Base-by-base conservation (phyloP, 208 protist species). In the Leishmania tarentolae region DNA sequence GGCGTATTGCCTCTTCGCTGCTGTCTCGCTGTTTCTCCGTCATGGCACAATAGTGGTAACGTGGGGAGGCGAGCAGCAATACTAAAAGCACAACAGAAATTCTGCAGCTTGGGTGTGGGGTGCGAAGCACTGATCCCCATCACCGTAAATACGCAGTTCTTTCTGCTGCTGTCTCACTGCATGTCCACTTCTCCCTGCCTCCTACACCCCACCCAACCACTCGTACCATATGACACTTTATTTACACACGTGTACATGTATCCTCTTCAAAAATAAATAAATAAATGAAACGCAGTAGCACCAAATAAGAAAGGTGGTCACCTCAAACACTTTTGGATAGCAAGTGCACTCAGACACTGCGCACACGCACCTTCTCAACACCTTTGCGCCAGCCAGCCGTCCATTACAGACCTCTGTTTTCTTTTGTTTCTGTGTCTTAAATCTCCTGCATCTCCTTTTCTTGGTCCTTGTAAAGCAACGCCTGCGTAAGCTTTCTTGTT, bases 381-480 rank as follows among this genome's bases (percentile, higher is more conserved):
- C 35, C 31, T 79, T 65, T 21, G 66, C 52, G 21, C 40, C 63
- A 75, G 52, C 70, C 28, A 35, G 59, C 31, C 69, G 15, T 56
- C 66, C 80, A n/a, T 40, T 21, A 42, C 75, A 44, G 40, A 73
- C n/a, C 75, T 52, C 37, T 79, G 1, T 71, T 59, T 77, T 61
- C 37, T 44, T 66, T 69, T 50, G 6, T 83, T 17, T 57, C 56
- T 79, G 44, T 31, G 21, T 57, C 37, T 82, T 40, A 40, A 19
- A 31, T 40, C 46, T 50, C 28, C 40, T 21, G 7, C 31, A 15
- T 61, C 17, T 73, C 59, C 21, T 37, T n/a, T 59, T 37, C 5
- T 44, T 37, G 28, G 40, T 31, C 9, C 42, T 52, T 15, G 24
- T 1, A 73, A 53, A 52, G n/a, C 44, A 73, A 44, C 13, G 69